phyloP scores from a whole-genome alignment of 108 stramenopile species.

The Fragilaria radians region DNA sequence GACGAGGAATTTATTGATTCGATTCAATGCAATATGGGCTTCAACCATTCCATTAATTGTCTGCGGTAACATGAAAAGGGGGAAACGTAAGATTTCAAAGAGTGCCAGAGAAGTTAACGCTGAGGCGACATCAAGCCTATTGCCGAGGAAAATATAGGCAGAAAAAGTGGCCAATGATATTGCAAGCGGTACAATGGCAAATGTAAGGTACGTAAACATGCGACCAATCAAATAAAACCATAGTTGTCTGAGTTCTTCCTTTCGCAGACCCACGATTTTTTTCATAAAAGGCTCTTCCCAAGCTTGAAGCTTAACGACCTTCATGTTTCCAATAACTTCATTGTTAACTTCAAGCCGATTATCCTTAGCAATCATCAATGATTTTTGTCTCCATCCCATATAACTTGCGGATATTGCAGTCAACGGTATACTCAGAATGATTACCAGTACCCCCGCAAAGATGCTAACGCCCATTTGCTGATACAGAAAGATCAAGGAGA shows the following conservation, averaged over 20 bases:
- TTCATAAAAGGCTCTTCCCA: conserved; percentile 71
- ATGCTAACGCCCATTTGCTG: conserved; percentile 62
- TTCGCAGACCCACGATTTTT: conserved; percentile 37
- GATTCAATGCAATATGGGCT: conserved; percentile 54
- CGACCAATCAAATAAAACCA: conserved; percentile 31
- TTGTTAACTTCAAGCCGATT: conserved; percentile 66
- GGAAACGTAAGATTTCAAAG: conserved; percentile 95
- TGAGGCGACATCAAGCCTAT: conserved; percentile 71
- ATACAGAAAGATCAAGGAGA: conserved; percentile 70
- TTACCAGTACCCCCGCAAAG: conserved; percentile 75
- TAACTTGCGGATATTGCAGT: conserved; percentile 52
- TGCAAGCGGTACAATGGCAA: conserved; percentile 54
- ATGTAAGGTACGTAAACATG: conserved; percentile 24
- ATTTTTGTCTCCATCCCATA: conserved; percentile 55
- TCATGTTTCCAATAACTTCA: conserved; percentile 77
- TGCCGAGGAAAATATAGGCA: conserved; percentile 52
- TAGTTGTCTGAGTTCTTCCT: conserved; percentile 50
- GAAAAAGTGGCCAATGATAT: conserved; percentile 83
- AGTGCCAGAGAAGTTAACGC: conserved; percentile 76
- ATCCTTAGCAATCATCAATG: conserved; percentile 70
- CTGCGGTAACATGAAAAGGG: conserved; percentile 90
- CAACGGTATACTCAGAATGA: conserved; percentile 70
- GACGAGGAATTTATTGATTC: conserved; percentile 51
- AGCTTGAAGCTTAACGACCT: conserved; percentile 86
- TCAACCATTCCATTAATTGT: conserved; percentile 79